Evolutionary conservation across 495 filamentous ascomycete species (phyloP).

Genomic region (Hypomontagnella submonticulosa): DNA sequence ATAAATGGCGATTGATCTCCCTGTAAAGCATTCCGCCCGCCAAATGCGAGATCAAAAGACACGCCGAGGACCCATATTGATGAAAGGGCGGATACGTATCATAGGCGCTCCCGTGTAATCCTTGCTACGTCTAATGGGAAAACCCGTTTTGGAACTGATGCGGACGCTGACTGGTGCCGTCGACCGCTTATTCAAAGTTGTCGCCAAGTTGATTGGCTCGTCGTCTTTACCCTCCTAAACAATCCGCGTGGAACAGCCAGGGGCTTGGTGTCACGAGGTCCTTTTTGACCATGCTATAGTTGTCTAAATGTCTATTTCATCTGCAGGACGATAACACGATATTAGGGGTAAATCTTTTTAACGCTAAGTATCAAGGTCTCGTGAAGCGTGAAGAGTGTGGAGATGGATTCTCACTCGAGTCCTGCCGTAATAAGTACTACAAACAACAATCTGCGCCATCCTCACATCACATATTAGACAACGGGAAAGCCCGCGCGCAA

Average conservation of each 20-base stretch:
- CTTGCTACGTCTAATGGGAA: conserved; percentile 35
- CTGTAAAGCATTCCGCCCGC: conserved; percentile 38
- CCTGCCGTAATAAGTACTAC: conserved; percentile 4
- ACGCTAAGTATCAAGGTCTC: conserved; percentile 16
- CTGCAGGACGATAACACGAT: conserved; percentile 31
- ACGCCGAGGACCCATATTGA: conserved; percentile 27
- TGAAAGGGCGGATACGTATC: conserved; percentile 37
- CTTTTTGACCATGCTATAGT: conserved; percentile 38
- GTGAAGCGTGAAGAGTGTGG: conserved; percentile 2
- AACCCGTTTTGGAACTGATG: conserved; percentile 41
- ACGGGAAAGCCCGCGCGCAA: too few relatives aligned
- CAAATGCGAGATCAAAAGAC: conserved; percentile 42
- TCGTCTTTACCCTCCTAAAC: conserved; percentile 36
- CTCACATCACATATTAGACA: background rate
- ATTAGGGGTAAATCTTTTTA: conserved; percentile 27
- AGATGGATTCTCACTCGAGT: background rate
- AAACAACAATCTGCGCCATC: conserved; percentile 9
- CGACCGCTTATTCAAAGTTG: conserved; percentile 33
- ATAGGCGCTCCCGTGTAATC: conserved; percentile 44
- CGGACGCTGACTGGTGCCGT: conserved; percentile 40
- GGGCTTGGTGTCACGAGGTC: conserved; percentile 46
- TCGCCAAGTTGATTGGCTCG: conserved; percentile 38
- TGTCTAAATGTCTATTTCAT: conserved; percentile 26
- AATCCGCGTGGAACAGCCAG: conserved; percentile 41
- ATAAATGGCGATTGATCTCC: conserved; percentile 40